Percentiles rank a stretch among this genome's conserved stretches.
Evolutionary conservation across 1,139 yeast genomes (phyloP).

Genomic region (Taphrina wiesneri): DNA sequence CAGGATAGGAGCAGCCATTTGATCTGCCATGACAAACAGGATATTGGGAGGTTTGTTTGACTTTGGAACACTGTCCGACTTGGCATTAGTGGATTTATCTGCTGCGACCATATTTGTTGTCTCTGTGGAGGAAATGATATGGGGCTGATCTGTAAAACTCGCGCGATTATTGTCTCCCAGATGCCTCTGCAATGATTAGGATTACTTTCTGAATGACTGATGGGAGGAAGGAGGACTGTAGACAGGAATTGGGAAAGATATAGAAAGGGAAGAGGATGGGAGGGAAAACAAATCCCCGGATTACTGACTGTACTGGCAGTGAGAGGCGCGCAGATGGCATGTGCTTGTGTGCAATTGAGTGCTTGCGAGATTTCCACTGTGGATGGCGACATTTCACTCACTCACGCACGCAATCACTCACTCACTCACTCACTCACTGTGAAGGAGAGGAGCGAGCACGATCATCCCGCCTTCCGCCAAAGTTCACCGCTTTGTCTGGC

Average conservation of each 20-base stretch:
- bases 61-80: neutral
- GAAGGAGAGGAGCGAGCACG: neutral
- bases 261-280: neutral
- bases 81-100: neutral
- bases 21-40: constrained; percentile 34
- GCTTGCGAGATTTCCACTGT: neutral
- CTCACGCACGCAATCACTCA: neutral
- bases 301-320: too few species aligned
- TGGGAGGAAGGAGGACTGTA: neutral
- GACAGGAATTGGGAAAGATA: neutral
- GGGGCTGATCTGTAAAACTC: neutral
- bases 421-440: neutral
- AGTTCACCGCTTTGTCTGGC: neutral
- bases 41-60: constrained; percentile 26
- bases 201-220: neutral
- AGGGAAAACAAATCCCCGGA: neutral
- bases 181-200: too few species aligned
- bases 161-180: too few species aligned
- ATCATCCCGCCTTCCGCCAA: neutral
- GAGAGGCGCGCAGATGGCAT: neutral
- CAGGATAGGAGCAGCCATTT: constrained; percentile 32
- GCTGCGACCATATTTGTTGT: constrained; percentile 1
- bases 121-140: neutral
- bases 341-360: neutral
- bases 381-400: constrained; percentile 3